Evolutionary conservation across 2,329 filamentous ascomycete genomes (phyloP), one percentile per base, ranked within the genome.

Genomic region (Bipolaris victoriae): DNA sequence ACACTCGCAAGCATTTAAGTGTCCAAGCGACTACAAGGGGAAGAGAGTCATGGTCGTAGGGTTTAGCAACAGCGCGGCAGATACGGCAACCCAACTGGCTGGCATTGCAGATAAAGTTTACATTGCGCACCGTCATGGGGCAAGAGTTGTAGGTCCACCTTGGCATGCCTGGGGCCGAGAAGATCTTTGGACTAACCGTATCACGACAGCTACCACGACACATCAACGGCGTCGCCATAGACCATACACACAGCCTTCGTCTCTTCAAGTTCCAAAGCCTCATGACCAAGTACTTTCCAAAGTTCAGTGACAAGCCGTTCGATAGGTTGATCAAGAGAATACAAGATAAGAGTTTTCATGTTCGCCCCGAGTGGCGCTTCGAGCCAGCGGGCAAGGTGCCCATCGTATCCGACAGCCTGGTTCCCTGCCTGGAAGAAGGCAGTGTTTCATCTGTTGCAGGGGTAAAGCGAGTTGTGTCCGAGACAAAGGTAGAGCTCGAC

Each of bases 41-140:
- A 68, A 64, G 20, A 54, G 54, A 52, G 63, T 71, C 35, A 56
- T 71, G 59, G 64, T 71, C 5, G 61, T 71, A 4, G 68, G 67
- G 3, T 69, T 70, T 24, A 64, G 65, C 7, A 69, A 72, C 26
- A 67, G 63, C 16, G 68, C 67, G 7, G 68, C 66, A 31, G 68
- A 72, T 41, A 65, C 64, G n/a, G 60, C 64, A 5, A 66, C 65
- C 0, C 58, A 67, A 13, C 62, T 70, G 1, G 65, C 60, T 7
- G 60, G 60, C 15, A 22, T 58, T n/a, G 66, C 67, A 29, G 44
- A 55, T 24, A 64, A 68, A 33, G 50, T 69, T 3, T 70, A 66
- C 22, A 49, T 70, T 36, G 63, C 67, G 5, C 67, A 71, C 48
- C 65, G 68, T 3, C 62, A 67, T n/a, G 66, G 69, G 33, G 62